Base-by-base conservation (phyloP, 306 rosid species). In the Inga oerstediana region DNA sequence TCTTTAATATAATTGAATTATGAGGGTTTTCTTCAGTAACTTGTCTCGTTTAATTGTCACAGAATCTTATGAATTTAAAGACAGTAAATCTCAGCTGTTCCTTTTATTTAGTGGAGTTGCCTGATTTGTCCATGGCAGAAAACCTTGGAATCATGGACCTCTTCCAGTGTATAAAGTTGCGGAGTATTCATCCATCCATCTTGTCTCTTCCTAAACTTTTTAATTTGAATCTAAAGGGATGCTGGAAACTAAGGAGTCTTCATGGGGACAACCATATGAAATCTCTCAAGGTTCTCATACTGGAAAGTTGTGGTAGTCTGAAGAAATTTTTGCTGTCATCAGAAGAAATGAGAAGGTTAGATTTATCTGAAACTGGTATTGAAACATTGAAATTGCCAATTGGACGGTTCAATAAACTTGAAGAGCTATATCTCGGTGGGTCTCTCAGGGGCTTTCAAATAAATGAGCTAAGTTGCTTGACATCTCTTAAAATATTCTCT, bases 81-180 rank as follows among this genome's bases (percentile, higher is more conserved):
- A 8, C 1, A 59, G 3, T 59, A 59, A n/a, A 10, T 22, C 66
- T 59, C 16, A 2, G 2, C 1, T 1, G 0, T 0, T 0, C 10
- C 22, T 2, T 2, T 1, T 0, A 2, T 0, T 10, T 59, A 10
- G 2, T 22, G 14, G 35, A 59, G 34, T 24, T 59, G 66, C 66
- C 66, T 9, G 34, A 59, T 59, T 24, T 59, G 34, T 59, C 66
- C 14, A 22, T 10, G 66, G 66, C 66, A 59, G 2, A 24, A 9
- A 59, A 59, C 3, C 66, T 59, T 22, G 66, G 22, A 59, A 59
- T 0, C 1, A 8, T 59, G 66, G 34, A 24, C 35, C 66, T 59
- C 66, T 0, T 0, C 3, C 3, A 0, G 2, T 59, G 66, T 22
- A 0, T 0, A 4, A 24, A 10, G 2, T 4, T 59, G 0, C 0